Conservation (phyloP, 2,329 filamentous ascomycete species). For the Aureobasidium subglaciale region DNA sequence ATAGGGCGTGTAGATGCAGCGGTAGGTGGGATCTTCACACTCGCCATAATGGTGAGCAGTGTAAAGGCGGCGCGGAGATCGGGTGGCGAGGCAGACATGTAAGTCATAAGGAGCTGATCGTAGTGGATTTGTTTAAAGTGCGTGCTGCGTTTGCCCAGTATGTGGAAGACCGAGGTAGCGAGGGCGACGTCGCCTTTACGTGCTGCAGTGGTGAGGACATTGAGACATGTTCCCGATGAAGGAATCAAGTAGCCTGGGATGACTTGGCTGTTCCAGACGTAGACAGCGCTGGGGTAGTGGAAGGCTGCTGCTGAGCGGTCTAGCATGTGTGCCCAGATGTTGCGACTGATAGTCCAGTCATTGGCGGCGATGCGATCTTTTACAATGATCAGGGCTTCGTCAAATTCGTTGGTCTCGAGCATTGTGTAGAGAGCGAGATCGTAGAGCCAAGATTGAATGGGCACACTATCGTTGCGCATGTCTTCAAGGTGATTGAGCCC, state of each 20-base stretch:
- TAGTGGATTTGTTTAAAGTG: slow-evolving; percentile 64
- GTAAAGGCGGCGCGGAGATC: slow-evolving; percentile 62
- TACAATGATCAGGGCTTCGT: slow-evolving; percentile 67
- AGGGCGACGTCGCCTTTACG: slow-evolving; percentile 60
- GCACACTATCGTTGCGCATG: slow-evolving; percentile 52
- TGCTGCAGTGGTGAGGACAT: slow-evolving; percentile 66
- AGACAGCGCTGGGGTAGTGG: slow-evolving; percentile 56
- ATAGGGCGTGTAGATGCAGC: slow-evolving; percentile 58
- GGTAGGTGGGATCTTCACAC: slow-evolving; percentile 52
- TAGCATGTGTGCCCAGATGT: slow-evolving; percentile 65
- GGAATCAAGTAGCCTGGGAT: slow-evolving; percentile 53
- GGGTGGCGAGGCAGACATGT: slow-evolving; percentile 44
- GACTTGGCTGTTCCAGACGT: slow-evolving; percentile 66
- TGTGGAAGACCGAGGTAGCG: slow-evolving; percentile 62
- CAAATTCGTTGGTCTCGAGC: slow-evolving; percentile 63
- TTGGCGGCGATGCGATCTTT: slow-evolving; percentile 46
- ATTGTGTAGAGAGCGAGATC: slow-evolving; percentile 71
- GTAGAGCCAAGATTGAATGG: slow-evolving; percentile 65
- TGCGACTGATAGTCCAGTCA: slow-evolving; percentile 40
- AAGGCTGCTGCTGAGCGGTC: slow-evolving; percentile 59
- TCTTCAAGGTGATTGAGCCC: slow-evolving; percentile 63
- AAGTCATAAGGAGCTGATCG: slow-evolving; percentile 68
- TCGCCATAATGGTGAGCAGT: slow-evolving; percentile 66
- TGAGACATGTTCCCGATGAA: slow-evolving; percentile 57
- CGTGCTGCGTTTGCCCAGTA: slow-evolving; percentile 53